These are phyloP conservation scores for Colletotrichum costaricense DNA, from an alignment of 2,329 filamentous ascomycete species.

Conservation along the genomic window DNA sequence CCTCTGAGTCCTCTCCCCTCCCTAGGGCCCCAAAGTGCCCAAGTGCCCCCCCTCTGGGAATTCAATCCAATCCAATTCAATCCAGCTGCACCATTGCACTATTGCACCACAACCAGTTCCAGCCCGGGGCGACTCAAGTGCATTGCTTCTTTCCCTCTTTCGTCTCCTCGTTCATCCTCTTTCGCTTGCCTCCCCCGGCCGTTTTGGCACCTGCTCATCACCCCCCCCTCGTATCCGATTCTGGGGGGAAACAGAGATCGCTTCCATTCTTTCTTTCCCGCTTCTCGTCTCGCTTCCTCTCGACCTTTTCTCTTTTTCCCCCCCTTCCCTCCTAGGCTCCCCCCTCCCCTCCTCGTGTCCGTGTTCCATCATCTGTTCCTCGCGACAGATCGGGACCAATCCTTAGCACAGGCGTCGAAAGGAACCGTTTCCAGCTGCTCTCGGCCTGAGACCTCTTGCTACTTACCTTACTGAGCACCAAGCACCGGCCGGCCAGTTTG, in stretches of 20 bases:
- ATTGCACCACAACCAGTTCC: not conserved
- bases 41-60: not conserved
- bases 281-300: slow-evolving; percentile 29
- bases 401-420: slow-evolving; percentile 17
- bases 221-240: slow-evolving; percentile 32
- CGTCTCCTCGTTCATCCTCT: not conserved
- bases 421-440: slow-evolving; percentile 12
- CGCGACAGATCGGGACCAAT: slow-evolving; percentile 19
- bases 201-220: slow-evolving; percentile 8
- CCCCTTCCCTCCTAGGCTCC: not conserved
- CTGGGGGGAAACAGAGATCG: slow-evolving; percentile 33
- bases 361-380: slow-evolving; percentile 16
- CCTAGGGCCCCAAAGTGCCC: no score
- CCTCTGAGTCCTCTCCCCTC: not conserved
- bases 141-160: slow-evolving; percentile 25
- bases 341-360: slow-evolving; percentile 4
- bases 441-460: slow-evolving; percentile 18
- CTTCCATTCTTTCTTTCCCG: slow-evolving; percentile 10
- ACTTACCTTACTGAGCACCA: not conserved
- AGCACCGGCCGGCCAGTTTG: not conserved
- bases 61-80: not conserved
- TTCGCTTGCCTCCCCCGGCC: slow-evolving; percentile 8
- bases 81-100: not conserved
- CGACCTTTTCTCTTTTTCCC: not conserved
- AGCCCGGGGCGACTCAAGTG: not conserved